Base-by-base conservation (phyloP, 768 basidiomycete species). In the Rhodotorula taiwanensis region DNA sequence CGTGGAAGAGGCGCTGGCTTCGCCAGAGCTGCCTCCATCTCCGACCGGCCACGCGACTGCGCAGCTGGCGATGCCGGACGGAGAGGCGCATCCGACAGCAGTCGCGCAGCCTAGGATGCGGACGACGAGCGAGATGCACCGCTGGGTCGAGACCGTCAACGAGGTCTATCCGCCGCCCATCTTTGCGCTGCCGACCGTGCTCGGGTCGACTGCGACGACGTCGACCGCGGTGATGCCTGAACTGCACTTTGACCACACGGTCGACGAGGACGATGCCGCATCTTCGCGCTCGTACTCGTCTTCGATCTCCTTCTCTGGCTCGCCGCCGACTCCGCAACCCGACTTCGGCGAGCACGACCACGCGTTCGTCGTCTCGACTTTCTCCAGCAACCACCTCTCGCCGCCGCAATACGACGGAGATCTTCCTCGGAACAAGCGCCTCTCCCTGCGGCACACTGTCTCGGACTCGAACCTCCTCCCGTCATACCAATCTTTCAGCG, bases 281-380 rank as follows among this genome's bases (percentile, higher is more conserved):
- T 41, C 33, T 20, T 39, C 30, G 11, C 49, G 60, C 18, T 62
- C 60, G 14, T 62, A 62, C 34, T 62, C 61, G 31, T 62, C 61
- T 0, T 56, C 55, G 20, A 42, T 63, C 27, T 56, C 55, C 51
- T 4, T 57, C 55, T 9, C 42, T 41, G 30, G 31, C 55, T 45
- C 55, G n/a, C 47, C 55, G 49, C 48, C 50, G 30, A 57, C 56
- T 36, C 55, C 50, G 33, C 23, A 50, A 23, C 27, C 30, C 58
- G 23, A 8, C 1, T 53, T 47, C 52, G 30, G 34, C 31, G 14
- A 25, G 15, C 48, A 21, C 30, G 30, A 27, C 18, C 7, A 7
- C 9, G 20, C 48, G 2, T 25, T 52, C 52, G 11, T 27, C 28
- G 54, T 21, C 33, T 33, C 36, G 23, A 44, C 20, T 31, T 28